Conservation (phyloP, 768 basidiomycete species). For the Mycena pura region DNA sequence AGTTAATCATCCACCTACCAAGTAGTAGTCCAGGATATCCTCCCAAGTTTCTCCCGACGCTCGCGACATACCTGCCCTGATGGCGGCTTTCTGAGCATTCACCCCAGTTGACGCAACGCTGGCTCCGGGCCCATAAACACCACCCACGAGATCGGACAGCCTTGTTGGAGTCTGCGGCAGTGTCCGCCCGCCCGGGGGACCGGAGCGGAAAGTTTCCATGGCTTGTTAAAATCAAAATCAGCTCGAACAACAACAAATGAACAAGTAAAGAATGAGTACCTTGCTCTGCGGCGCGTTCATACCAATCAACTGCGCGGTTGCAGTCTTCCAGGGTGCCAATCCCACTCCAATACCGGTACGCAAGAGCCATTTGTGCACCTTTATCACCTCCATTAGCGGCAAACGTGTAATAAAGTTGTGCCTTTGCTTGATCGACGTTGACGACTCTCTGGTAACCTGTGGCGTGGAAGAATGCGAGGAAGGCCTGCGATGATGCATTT, state of each 20-base stretch:
- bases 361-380: slow-evolving; percentile 91
- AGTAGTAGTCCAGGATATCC: slow-evolving; percentile 90
- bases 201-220: slow-evolving; percentile 79
- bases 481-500: slow-evolving; percentile 86
- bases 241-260: background rate
- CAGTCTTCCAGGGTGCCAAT: slow-evolving; percentile 92
- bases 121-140: slow-evolving; percentile 94
- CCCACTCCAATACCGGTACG: slow-evolving; percentile 94
- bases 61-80: slow-evolving; percentile 82
- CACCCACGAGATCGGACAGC: slow-evolving; percentile 89
- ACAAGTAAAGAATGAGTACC: slow-evolving; percentile 48
- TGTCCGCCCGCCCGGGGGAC: slow-evolving; percentile 90
- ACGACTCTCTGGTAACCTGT: slow-evolving; percentile 78
- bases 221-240: slow-evolving; percentile 49
- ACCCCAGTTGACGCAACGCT: slow-evolving; percentile 90
- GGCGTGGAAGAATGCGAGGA: slow-evolving; percentile 87
- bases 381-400: slow-evolving; percentile 87
- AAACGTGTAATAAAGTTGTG: slow-evolving; percentile 93
- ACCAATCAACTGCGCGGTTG: slow-evolving; percentile 84
- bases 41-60: slow-evolving; percentile 95
- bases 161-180: slow-evolving; percentile 82
- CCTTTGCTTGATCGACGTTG: slow-evolving; percentile 75
- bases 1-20: slow-evolving; percentile 51
- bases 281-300: slow-evolving; percentile 87
- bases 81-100: slow-evolving; percentile 73